Base-by-base conservation (phyloP, 148 eudicot species). In the Dysphania ambrosioides region DNA sequence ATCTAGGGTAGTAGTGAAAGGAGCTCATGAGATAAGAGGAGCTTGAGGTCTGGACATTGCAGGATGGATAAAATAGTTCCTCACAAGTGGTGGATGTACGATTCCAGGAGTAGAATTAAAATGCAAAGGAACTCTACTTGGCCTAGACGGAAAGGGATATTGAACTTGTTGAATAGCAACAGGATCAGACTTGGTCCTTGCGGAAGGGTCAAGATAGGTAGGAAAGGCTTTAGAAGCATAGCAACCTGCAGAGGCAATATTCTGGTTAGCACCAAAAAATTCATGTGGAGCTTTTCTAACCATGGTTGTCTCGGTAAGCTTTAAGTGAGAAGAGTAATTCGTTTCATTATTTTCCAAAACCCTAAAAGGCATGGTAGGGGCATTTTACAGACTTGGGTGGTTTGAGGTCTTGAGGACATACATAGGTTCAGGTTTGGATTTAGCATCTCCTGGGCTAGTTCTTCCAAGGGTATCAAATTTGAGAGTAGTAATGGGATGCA, bases 251-350 rank as follows among this genome's bases (percentile, higher is more conserved):
- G 88, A 77, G 70, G 70, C 67, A 77, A 75, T 66, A 21, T 77
- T 81, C 24, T 78, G 80, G 78, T 77, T 82, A 72, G 82, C 30
- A 70, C 82, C 77, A 77, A 82, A 74, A 29, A 78, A 75, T 31
- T 89, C 84, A 76, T 83, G 88, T 30, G 87, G 80, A 57, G 87
- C 82, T 68, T n/a, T 82, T 72, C 75, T 81, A 82, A 74, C 68
- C 61, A 56, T 74, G 75, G 58, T 81, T 38, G 82, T 71, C 24
- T 78, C 76, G 12, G 69, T 71, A 83, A 75, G 66, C 56, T 78
- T 83, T 29, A 79, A 59, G 72, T 84, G 82, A 32, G 56, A 71
- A 71, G 57, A 38, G 72, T 76, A 76, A 32, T 67, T 75, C 31
- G 18, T 63, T 36, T 59, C 82, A 61, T 68, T 80, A 83, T 81